Base-by-base conservation (phyloP, 2,329 filamentous ascomycete genomes). In the Colletotrichum musae region DNA sequence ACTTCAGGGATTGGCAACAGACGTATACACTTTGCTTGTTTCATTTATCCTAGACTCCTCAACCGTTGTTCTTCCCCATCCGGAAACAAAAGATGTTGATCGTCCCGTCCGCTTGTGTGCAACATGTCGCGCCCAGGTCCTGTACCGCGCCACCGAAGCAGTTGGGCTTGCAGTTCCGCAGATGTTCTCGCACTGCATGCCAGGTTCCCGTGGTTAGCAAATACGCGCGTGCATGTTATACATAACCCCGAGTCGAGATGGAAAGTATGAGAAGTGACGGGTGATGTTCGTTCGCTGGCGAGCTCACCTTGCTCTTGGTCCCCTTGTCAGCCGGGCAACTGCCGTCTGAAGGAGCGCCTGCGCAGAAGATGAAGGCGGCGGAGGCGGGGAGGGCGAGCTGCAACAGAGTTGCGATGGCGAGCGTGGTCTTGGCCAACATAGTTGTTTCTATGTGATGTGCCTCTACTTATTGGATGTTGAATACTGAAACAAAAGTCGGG, bases 51-150 rank as follows among this genome's bases (percentile, higher is more conserved):
- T 10, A 12, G 32, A 36, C 15, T 43, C 2, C n/a, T 21, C n/a
- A 50, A 13, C 58, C 43, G 16, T 18, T 59, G 26, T 50, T 59
- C 26, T 59, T 59, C 21, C 58, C 47, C 36, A 47, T 60, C 7
- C 47, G 36, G 21, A 43, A 60, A 24, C 58, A 60, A 47, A 52
- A 60, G 3, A 60, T 60, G 47, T 60, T 60, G 47, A 52, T 52
- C 5, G 58, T 60, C 12, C 47, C 47, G 10, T 60, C 47, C 21
- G 47, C 4, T 21, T 60, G 58, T 4, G 45, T 60, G 47, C 58
- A 60, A 47, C 45, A 52, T 2, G 47, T 60, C 13, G 58, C 58
- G 12, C 58, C 58, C 15, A 52, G n/a, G 21, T 60, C 58, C n/a
- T 26, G 21, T 13, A n/a, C 57, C 12, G 10, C 7, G 32, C 58